Evolutionary conservation across 306 rosid species (phyloP).

Genomic region (Cucumis melo): DNA sequence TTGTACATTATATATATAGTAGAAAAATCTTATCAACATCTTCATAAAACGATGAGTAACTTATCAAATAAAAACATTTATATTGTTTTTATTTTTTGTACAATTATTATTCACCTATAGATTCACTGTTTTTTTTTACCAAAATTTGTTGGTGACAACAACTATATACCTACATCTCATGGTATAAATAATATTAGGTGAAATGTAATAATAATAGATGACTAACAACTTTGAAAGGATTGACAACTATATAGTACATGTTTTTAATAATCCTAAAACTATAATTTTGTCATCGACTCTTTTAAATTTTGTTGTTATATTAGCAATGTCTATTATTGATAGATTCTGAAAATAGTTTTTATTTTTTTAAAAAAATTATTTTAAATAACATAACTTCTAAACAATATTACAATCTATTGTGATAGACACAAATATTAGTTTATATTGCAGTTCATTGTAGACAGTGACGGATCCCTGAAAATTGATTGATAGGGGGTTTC

Average conservation of each 20-base stretch:
- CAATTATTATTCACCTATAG: neutral
- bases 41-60: no score
- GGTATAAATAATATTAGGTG: neutral
- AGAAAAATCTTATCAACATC: neutral
- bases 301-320: no score
- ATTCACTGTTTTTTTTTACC: neutral
- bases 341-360: no score
- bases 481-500: no score
- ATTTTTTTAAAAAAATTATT: no score
- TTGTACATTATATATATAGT: neutral
- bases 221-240: neutral
- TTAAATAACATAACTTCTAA: no score
- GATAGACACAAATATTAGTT: no score
- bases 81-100: neutral
- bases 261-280: neutral
- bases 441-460: no score
- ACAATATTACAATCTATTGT: no score
- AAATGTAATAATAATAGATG: neutral
- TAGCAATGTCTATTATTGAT: no score
- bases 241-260: neutral
- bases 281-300: neutral
- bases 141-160: neutral
- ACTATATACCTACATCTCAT: no score
- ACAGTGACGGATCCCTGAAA: no score
- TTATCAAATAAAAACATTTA: neutral